Percentiles rank a stretch among this genome's conserved stretches.
phyloP scores from a whole-genome alignment of 202 grass and related monocot genomes.

The Panicum virgatum region DNA sequence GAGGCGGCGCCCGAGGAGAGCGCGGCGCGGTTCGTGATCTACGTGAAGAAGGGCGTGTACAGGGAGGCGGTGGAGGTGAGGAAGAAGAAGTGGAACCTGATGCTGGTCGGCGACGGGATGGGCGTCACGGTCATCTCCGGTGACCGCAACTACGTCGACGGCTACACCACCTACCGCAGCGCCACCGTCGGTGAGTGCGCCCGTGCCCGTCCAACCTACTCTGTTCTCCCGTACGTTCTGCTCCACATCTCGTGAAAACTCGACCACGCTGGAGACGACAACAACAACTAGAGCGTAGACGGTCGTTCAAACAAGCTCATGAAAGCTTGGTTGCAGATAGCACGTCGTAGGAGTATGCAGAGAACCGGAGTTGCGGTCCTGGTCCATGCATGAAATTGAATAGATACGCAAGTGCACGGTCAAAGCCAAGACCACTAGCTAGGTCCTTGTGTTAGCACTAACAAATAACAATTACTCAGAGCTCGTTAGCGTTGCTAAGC shows the following conservation, averaged over 20 bases:
- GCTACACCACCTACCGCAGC: conserved; percentile 64
- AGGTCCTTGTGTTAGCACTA: background rate
- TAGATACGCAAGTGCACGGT: background rate
- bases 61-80: conserved; percentile 73
- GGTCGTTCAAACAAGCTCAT: background rate
- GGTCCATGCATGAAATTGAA: background rate
- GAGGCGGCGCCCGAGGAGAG: conserved; percentile 58
- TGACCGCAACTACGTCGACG: conserved; percentile 56
- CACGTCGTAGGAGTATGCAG: background rate
- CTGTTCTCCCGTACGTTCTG: background rate
- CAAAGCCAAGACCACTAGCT: background rate
- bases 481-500: background rate
- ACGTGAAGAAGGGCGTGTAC: conserved; percentile 80
- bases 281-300: background rate
- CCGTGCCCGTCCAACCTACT: no score
- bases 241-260: background rate
- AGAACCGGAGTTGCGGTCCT: background rate
- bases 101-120: conserved; percentile 80
- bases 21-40: conserved; percentile 57
- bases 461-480: background rate
- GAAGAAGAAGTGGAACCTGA: conserved; percentile 91
- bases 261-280: no score
- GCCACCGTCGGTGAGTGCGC: conserved; percentile 73
- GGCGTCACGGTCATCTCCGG: conserved; percentile 71
- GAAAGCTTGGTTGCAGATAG: background rate